Conservation (phyloP, 1,284 basidiomycete genomes). For the Ustilago vetiveriae region DNA sequence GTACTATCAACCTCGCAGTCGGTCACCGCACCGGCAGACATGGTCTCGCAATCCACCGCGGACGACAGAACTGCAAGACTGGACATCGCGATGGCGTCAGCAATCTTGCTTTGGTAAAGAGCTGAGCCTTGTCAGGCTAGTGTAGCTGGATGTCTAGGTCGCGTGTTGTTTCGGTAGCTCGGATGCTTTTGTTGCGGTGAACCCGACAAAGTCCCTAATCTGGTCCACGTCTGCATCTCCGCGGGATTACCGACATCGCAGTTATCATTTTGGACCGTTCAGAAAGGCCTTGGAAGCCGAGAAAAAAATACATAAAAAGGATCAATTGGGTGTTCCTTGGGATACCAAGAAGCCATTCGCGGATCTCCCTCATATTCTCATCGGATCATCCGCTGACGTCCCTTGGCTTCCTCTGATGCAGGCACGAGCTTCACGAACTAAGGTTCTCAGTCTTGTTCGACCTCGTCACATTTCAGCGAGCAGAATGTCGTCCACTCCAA, state of each 20-base stretch:
- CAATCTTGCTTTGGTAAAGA: too few relatives aligned
- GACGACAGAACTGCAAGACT: slow-evolving; percentile 3
- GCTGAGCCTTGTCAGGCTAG: neutral
- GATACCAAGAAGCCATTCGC: too few relatives aligned
- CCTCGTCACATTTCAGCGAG: neutral
- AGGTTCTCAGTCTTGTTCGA: slow-evolving; percentile 7
- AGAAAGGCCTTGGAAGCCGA: neutral
- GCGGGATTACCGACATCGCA: slow-evolving; percentile 20
- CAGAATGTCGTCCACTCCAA: slow-evolving; percentile 34
- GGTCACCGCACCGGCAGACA: slow-evolving; percentile 9
- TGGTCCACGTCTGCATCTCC: slow-evolving; percentile 11
- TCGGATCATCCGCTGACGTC: neutral
- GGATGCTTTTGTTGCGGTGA: too few relatives aligned
- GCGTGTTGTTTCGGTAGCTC: too few relatives aligned
- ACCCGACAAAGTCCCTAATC: too few relatives aligned
- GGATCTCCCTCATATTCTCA: slow-evolving; percentile 1
- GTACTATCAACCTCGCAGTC: slow-evolving; percentile 37
- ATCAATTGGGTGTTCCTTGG: too few relatives aligned
- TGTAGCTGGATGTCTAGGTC: too few relatives aligned
- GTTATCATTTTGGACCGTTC: too few relatives aligned
- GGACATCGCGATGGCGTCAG: slow-evolving; percentile 5
- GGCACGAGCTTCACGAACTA: slow-evolving; percentile 1
- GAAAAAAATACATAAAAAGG: neutral
- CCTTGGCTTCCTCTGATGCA: slow-evolving; percentile 14
- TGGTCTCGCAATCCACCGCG: slow-evolving; percentile 13